A percentile compares a stretch with the other conserved stretches of the same genome.
phyloP scores from a whole-genome alignment of 805 yeast species.

The Sungouiella thailandica region DNA sequence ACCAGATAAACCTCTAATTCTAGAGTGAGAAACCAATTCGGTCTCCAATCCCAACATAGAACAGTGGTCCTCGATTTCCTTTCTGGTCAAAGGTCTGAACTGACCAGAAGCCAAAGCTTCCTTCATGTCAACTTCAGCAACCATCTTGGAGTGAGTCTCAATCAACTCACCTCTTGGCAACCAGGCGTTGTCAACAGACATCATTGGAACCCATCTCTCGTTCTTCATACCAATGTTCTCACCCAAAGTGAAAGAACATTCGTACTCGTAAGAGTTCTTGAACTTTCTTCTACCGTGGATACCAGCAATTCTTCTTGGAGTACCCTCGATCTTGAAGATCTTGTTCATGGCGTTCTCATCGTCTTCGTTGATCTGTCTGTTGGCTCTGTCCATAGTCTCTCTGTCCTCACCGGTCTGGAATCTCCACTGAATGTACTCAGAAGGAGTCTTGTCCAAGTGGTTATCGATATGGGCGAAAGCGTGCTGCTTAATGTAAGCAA shows the following conservation, averaged over 20 bases:
- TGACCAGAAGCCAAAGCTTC: conserved; percentile 99
- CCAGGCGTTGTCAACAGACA: conserved; percentile 99
- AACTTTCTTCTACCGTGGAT: conserved; percentile 97
- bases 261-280: conserved; percentile 99
- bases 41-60: conserved; percentile 97
- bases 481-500: conserved; percentile 99
- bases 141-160: conserved; percentile 94
- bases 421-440: conserved; percentile 99
- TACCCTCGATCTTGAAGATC: conserved; percentile 98
- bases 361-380: conserved; percentile 93
- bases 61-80: conserved; percentile 99
- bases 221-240: conserved; percentile 98
- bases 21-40: conserved; percentile 98
- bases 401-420: conserved; percentile 99
- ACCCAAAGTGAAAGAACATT: conserved; percentile 95
- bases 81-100: conserved; percentile 99
- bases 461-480: conserved; percentile 99
- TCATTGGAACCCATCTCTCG: conserved; percentile 99
- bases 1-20: conserved; percentile 99
- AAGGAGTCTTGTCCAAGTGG: conserved; percentile 98
- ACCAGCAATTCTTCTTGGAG: conserved; percentile 94
- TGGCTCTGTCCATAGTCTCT: conserved; percentile 99
- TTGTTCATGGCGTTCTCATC: conserved; percentile 99
- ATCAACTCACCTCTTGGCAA: conserved; percentile 98
- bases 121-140: conserved; percentile 99